Evolutionary conservation across 257 asterid genomes (phyloP).

Genomic region (Solanum pinnatisectum): DNA sequence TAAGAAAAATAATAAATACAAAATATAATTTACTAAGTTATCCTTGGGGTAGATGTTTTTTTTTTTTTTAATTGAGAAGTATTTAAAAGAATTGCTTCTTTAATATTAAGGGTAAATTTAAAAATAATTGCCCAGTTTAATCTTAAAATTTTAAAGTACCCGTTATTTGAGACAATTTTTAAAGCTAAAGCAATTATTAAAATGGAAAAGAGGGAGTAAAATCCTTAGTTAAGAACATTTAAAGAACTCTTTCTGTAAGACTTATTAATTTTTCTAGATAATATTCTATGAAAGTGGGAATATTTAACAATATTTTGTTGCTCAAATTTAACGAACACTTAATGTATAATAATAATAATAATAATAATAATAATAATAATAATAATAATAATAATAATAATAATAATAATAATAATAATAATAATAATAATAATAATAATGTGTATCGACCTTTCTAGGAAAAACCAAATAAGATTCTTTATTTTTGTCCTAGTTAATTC

Average conservation of each 20-base stretch:
- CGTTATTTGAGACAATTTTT: too few relatives aligned
- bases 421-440: too few relatives aligned
- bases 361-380: too few relatives aligned
- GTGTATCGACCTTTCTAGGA: not conserved
- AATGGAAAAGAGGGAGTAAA: not conserved
- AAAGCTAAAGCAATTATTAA: too few relatives aligned
- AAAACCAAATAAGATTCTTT: not conserved
- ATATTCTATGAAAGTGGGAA: not conserved
- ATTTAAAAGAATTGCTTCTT: too few relatives aligned
- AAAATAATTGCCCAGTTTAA: too few relatives aligned
- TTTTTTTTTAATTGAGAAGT: too few relatives aligned
- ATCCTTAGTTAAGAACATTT: not conserved
- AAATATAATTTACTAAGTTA: not conserved
- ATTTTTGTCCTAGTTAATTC: too few relatives aligned
- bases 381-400: too few relatives aligned
- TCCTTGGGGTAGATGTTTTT: not conserved
- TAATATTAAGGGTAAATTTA: too few relatives aligned
- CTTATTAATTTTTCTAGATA: not conserved
- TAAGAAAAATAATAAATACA: not conserved
- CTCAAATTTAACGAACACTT: not conserved
- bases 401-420: too few relatives aligned
- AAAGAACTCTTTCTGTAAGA: not conserved
- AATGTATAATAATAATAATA: not conserved
- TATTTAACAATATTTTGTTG: not conserved
- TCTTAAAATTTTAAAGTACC: too few relatives aligned